Evolutionary conservation across 2,329 filamentous ascomycete genomes (phyloP).

Genomic region (Stagonosporopsis cucurbitacearum): DNA sequence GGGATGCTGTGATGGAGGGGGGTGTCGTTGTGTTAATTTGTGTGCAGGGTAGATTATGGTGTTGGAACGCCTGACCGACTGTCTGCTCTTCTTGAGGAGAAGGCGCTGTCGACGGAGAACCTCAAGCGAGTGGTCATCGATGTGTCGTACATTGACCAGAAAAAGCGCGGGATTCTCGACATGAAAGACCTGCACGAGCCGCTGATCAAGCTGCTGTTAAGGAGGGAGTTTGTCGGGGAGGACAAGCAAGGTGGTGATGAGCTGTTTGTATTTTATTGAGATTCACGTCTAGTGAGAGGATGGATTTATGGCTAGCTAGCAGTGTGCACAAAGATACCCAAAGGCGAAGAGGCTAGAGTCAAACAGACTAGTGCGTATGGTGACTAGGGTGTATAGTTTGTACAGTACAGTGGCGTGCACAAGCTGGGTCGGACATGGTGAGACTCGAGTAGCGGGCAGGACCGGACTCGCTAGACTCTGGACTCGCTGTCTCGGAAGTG

Average conservation of each 20-base stretch:
- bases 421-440: background rate
- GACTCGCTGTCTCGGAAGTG: slow-evolving; percentile 9
- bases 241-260: slow-evolving; percentile 35
- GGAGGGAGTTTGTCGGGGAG: slow-evolving; percentile 66
- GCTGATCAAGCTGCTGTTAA: slow-evolving; percentile 74
- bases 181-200: slow-evolving; percentile 93
- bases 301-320: too few relatives aligned
- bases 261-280: slow-evolving; percentile 44
- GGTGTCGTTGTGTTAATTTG: background rate
- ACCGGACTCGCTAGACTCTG: background rate
- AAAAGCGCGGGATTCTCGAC: slow-evolving; percentile 91
- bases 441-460: background rate
- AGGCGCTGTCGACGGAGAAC: slow-evolving; percentile 72
- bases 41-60: slow-evolving; percentile 76
- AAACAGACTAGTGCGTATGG: background rate
- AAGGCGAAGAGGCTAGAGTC: slow-evolving; percentile 6
- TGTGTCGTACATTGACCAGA: slow-evolving; percentile 90
- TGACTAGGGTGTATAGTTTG: too few relatives aligned
- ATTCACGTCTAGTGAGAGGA: too few relatives aligned
- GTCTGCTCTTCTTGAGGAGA: slow-evolving; percentile 81
- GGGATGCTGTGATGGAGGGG: too few relatives aligned
- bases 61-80: slow-evolving; percentile 88
- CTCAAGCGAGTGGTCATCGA: slow-evolving; percentile 85
- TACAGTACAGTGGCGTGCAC: too few relatives aligned
- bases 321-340: slow-evolving; percentile 19